A percentile compares a stretch with the other conserved stretches of the same genome.
Evolutionary conservation across 192 early-diverging fungal species (phyloP).

Genomic region (Entophlyctis luteolus): DNA sequence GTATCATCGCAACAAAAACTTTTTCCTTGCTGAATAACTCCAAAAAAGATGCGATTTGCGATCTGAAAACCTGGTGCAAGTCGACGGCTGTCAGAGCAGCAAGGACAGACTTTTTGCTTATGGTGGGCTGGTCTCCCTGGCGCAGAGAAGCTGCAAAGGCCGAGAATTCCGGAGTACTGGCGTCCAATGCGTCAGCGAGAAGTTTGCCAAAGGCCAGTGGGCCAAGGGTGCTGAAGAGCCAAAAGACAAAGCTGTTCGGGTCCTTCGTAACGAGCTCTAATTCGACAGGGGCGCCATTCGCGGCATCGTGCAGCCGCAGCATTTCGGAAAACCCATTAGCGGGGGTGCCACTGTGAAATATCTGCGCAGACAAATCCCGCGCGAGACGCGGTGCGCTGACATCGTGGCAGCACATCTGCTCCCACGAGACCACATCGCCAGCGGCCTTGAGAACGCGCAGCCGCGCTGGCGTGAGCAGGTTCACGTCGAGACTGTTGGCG

Average conservation of each 20-base stretch:
- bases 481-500: constrained; percentile 37
- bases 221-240: constrained; percentile 12
- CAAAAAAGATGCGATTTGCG: constrained; percentile 22
- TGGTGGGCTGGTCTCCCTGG: background rate
- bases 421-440: constrained; percentile 35
- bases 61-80: constrained; percentile 2
- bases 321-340: too few species aligned
- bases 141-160: background rate
- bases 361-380: constrained; percentile 28
- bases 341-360: background rate
- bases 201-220: background rate
- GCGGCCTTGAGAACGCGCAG: constrained; percentile 22
- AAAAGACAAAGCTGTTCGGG: constrained; percentile 27
- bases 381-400: constrained; percentile 27
- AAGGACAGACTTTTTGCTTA: background rate
- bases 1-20: background rate
- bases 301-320: too few species aligned
- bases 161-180: too few species aligned
- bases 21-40: background rate
- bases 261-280: constrained; percentile 13
- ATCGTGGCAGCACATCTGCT: constrained; percentile 48
- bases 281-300: background rate
- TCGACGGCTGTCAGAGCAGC: constrained; percentile 1
- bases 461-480: constrained; percentile 17
- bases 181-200: background rate